phyloP scores from a whole-genome alignment of 1,284 basidiomycete species.

The Athelia psychrophila region DNA sequence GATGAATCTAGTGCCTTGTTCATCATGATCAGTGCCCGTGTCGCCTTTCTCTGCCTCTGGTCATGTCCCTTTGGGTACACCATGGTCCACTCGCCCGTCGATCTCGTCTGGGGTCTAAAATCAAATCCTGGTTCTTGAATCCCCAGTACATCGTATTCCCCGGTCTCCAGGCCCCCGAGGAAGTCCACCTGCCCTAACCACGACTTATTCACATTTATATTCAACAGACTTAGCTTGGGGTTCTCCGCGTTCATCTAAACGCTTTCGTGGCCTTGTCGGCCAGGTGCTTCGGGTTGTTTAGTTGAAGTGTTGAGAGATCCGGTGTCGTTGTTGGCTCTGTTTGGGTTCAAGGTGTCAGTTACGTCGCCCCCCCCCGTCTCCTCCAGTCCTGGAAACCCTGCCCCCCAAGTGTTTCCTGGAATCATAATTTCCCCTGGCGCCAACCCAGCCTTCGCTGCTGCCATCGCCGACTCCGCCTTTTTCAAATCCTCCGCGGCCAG shows the following conservation, averaged over 20 bases:
- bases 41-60: constrained; percentile 3
- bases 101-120: constrained; percentile 8
- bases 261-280: too few species aligned
- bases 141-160: constrained; percentile 21
- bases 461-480: too few species aligned
- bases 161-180: not conserved
- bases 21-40: constrained; percentile 22
- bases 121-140: constrained; percentile 29
- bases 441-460: too few species aligned
- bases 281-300: not conserved
- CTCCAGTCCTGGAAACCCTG: too few species aligned
- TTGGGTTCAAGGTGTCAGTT: too few species aligned
- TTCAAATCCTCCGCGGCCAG: too few species aligned
- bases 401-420: too few species aligned
- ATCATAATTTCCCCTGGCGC: too few species aligned
- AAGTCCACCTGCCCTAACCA: not conserved
- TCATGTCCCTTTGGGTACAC: constrained; percentile 18
- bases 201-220: not conserved
- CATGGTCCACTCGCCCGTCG: constrained; percentile 13
- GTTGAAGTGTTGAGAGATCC: not conserved
- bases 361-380: too few species aligned
- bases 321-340: not conserved
- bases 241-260: too few species aligned
- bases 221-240: constrained; percentile 5
- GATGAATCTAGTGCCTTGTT: constrained; percentile 18